Conservation (phyloP, 148 eudicot genomes). For the Cornus florida region DNA sequence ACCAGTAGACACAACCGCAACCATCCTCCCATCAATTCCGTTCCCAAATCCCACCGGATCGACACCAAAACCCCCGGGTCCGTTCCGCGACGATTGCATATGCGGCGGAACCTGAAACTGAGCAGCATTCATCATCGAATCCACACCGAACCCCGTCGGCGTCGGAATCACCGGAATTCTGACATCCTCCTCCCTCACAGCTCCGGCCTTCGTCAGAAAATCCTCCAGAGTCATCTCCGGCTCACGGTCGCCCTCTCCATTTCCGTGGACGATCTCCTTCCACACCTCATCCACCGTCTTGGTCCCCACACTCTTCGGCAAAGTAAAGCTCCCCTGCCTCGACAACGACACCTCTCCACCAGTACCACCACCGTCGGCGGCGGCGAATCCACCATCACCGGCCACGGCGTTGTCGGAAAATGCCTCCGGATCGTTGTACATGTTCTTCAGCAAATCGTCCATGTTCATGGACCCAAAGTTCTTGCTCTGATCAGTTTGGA, state of each 20-base stretch:
- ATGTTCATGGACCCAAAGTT: conserved; percentile 44
- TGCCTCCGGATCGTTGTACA: conserved; percentile 42
- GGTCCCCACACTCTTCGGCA: conserved; percentile 12
- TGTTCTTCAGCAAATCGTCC: conserved; percentile 53
- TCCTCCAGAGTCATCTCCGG: conserved; percentile 61
- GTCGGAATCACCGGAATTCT: conserved; percentile 23
- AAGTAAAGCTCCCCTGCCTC: neutral
- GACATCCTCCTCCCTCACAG: conserved; percentile 45
- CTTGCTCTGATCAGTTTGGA: conserved; percentile 18
- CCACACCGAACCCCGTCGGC: conserved; percentile 23
- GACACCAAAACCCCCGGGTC: conserved; percentile 4
- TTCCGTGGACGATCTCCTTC: conserved; percentile 38
- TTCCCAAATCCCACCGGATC: conserved; percentile 19
- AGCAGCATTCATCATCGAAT: conserved; percentile 26
- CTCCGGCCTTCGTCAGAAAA: conserved; percentile 51
- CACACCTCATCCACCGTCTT: conserved; percentile 48
- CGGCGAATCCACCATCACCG: conserved; percentile 1
- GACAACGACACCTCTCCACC: neutral
- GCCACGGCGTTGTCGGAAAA: conserved; percentile 11
- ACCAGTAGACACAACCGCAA: neutral
- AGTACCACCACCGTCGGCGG: conserved; percentile 1
- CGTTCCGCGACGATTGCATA: conserved; percentile 15
- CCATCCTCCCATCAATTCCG: conserved; percentile 17
- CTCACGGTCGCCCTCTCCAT: conserved; percentile 20
- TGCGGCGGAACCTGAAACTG: conserved; percentile 27